Evolutionary conservation across 73 alveolate species (phyloP).

Genomic region (Stentor roeselii): DNA sequence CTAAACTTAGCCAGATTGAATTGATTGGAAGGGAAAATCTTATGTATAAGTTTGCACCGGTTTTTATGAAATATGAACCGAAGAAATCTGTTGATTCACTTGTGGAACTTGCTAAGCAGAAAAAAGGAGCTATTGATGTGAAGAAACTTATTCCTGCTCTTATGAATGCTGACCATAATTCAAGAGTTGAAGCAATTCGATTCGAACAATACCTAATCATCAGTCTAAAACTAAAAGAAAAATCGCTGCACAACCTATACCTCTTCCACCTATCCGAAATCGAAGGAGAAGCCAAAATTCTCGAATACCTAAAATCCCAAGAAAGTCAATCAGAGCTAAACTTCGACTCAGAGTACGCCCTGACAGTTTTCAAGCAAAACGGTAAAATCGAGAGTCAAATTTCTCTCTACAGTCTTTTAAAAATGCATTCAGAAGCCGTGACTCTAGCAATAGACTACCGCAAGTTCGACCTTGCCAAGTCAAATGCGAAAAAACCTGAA

Average conservation of each 20-base stretch:
- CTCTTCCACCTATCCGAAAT: slow-evolving; percentile 78
- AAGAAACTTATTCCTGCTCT: slow-evolving; percentile 85
- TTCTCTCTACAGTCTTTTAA: slow-evolving; percentile 83
- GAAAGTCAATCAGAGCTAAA: slow-evolving; percentile 52
- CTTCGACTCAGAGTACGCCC: slow-evolving; percentile 94
- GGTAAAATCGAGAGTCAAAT: slow-evolving; percentile 73
- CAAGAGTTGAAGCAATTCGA: slow-evolving; percentile 61
- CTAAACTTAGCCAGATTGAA: slow-evolving; percentile 55
- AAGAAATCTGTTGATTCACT: slow-evolving; percentile 70
- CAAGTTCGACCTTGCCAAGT: slow-evolving; percentile 87
- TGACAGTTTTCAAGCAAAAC: slow-evolving; percentile 85
- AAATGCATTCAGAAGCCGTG: slow-evolving; percentile 93
- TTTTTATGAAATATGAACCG: slow-evolving; percentile 84
- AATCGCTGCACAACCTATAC: slow-evolving; percentile 82
- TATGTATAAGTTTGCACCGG: slow-evolving; percentile 82
- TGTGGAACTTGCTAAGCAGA: slow-evolving; percentile 46
- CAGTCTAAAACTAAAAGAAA: slow-evolving; percentile 62
- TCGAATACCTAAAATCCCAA: slow-evolving; percentile 65
- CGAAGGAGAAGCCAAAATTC: slow-evolving; percentile 60
- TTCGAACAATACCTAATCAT: slow-evolving; percentile 52
- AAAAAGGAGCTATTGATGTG: slow-evolving; percentile 58
- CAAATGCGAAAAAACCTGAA: slow-evolving; percentile 83
- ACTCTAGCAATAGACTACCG: slow-evolving; percentile 80
- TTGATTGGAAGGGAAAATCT: slow-evolving; percentile 55
- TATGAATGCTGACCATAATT: slow-evolving; percentile 72